Evolutionary conservation across 306 rosid species (phyloP).

Genomic region (Pterocarpus macrocarpus): DNA sequence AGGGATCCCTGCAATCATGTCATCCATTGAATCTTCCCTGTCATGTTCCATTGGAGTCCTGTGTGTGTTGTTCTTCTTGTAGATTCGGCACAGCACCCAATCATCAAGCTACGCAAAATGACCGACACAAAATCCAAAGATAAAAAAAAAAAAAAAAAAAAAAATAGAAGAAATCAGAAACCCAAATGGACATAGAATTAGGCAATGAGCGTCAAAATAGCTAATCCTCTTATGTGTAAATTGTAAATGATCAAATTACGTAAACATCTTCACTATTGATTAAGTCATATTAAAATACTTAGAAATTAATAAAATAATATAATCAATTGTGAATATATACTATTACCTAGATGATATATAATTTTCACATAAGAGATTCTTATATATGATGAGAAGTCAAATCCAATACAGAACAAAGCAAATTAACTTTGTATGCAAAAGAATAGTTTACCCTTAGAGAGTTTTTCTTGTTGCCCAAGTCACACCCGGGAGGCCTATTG

Average conservation of each 20-base stretch:
- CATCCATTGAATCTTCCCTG: constrained; percentile 70
- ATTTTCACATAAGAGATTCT: no score
- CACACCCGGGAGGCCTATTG: constrained; percentile 77
- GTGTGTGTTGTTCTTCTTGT: constrained; percentile 81
- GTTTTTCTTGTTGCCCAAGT: constrained; percentile 86
- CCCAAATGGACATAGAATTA: not conserved
- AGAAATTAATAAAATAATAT: not conserved
- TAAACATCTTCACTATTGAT: no score
- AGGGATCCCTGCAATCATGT: constrained; percentile 60
- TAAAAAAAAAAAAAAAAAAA: not conserved
- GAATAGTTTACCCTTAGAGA: constrained; percentile 79
- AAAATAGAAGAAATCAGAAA: not conserved
- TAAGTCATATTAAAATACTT: not conserved
- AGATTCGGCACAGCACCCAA: constrained; percentile 96
- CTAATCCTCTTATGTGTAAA: no score
- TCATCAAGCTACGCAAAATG: constrained; percentile 72
- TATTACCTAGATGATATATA: not conserved
- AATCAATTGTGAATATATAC: not conserved
- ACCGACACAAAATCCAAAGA: constrained; percentile 15
- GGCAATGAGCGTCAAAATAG: not conserved
- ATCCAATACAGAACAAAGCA: not conserved
- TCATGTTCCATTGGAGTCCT: constrained; percentile 66
- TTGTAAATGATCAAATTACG: no score
- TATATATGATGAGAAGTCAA: not conserved
- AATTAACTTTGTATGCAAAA: not conserved